phyloP scores from a whole-genome alignment of 768 basidiomycete species.

The Leccinellum luteum region DNA sequence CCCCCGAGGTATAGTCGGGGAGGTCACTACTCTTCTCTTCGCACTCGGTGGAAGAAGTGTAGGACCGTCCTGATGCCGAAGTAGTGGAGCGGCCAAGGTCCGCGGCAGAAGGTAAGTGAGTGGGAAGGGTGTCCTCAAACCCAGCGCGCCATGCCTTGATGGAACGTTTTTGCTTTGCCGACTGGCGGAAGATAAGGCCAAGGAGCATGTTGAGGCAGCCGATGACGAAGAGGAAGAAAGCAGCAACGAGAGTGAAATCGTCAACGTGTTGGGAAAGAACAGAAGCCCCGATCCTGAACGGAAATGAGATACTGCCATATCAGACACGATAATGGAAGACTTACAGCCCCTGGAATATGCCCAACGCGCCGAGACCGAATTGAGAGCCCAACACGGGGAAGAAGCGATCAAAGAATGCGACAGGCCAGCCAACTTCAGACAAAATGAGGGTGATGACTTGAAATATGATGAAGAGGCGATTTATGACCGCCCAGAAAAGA shows the following conservation, averaged over 20 bases:
- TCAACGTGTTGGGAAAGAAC: conserved; percentile 79
- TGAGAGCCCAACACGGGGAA: conserved; percentile 83
- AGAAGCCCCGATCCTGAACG: conserved; percentile 59
- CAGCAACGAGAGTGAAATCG: conserved; percentile 85
- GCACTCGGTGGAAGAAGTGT: conserved; percentile 27
- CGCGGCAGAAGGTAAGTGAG: conserved; percentile 31
- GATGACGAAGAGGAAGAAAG: conserved; percentile 88
- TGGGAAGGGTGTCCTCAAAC: conserved; percentile 49
- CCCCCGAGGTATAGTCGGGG: conserved; percentile 21
- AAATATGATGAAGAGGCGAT: conserved; percentile 83
- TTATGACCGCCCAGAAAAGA: conserved; percentile 88
- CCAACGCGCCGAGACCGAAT: conserved; percentile 86
- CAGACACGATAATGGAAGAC: conserved; percentile 27
- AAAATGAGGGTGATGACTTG: conserved; percentile 78
- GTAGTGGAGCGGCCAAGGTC: conserved; percentile 26
- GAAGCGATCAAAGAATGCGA: conserved; percentile 74
- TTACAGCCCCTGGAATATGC: conserved; percentile 83
- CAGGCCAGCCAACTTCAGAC: conserved; percentile 82
- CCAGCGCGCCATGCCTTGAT: conserved; percentile 63
- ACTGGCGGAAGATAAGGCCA: conserved; percentile 68
- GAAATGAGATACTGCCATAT: conserved; percentile 7
- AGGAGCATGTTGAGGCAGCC: conserved; percentile 87
- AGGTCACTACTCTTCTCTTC: conserved; percentile 27
- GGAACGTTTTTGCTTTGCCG: conserved; percentile 59
- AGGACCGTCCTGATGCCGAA: conserved; percentile 23